Evolutionary conservation across 148 eudicot genomes (phyloP).

Genomic region (Vaccinium corymbosum): DNA sequence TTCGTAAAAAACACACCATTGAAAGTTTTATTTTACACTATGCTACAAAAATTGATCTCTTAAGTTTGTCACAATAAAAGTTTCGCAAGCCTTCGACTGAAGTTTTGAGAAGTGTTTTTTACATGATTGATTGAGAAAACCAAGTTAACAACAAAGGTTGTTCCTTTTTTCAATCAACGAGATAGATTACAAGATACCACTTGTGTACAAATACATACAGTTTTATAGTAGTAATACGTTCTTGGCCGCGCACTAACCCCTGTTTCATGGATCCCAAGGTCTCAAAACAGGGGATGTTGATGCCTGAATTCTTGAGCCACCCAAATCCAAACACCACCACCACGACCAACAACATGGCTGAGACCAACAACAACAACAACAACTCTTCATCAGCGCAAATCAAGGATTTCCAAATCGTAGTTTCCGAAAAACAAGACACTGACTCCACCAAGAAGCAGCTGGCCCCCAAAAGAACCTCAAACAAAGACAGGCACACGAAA

Average conservation of each 20-base stretch:
- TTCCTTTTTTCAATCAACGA: slow-evolving; percentile 19
- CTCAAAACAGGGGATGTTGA: slow-evolving; percentile 14
- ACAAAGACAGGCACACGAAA: slow-evolving; percentile 69
- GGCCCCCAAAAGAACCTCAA: slow-evolving; percentile 57
- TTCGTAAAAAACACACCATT: background rate
- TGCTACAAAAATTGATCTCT: no score
- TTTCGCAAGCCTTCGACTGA: background rate
- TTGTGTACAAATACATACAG: no score
- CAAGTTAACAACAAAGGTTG: background rate
- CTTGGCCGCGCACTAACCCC: background rate
- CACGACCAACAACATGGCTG: background rate
- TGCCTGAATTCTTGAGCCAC: slow-evolving; percentile 32
- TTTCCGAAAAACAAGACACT: slow-evolving; percentile 34
- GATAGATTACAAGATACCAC: background rate
- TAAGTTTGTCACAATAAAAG: background rate
- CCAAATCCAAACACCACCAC: slow-evolving; percentile 24
- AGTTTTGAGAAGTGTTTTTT: background rate
- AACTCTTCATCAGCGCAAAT: slow-evolving; percentile 29
- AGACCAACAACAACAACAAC: slow-evolving; percentile 2
- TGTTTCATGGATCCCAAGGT: slow-evolving; percentile 1
- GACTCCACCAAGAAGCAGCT: slow-evolving; percentile 27
- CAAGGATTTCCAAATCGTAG: slow-evolving; percentile 42
- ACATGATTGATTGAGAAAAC: background rate
- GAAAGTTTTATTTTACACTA: background rate
- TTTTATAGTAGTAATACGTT: background rate